Conservation (phyloP, 768 basidiomycete genomes). For the Psilocybe tampanensis region DNA sequence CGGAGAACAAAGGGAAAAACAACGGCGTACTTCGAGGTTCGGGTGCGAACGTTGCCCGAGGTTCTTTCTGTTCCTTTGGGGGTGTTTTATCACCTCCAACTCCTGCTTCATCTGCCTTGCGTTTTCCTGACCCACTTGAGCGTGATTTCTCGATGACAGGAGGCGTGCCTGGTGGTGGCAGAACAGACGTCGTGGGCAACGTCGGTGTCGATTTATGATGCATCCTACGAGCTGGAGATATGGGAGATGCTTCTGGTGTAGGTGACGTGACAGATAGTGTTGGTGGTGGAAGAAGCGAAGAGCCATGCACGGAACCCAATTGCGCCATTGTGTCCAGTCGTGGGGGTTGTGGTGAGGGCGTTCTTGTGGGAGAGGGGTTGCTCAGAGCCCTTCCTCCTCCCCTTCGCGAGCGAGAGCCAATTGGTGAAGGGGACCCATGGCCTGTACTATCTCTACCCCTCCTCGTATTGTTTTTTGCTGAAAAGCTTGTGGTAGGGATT, state of each 20-base stretch:
- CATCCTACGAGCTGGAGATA: slow-evolving; percentile 27
- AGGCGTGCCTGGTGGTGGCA: slow-evolving; percentile 30
- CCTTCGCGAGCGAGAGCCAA: slow-evolving; percentile 17
- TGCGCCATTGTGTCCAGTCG: slow-evolving; percentile 27
- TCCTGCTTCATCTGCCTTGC: slow-evolving; percentile 69
- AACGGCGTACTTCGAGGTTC: slow-evolving; percentile 59
- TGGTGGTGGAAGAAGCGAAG: slow-evolving; percentile 39
- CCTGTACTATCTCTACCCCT: slow-evolving; percentile 19
- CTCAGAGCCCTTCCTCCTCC: slow-evolving; percentile 22
- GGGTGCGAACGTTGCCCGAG: slow-evolving; percentile 62
- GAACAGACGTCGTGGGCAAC: slow-evolving; percentile 29
- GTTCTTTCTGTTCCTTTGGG: slow-evolving; percentile 58
- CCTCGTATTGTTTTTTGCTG: slow-evolving; percentile 17
- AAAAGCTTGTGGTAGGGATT: slow-evolving; percentile 20
- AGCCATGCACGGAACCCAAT: slow-evolving; percentile 24
- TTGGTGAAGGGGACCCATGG: slow-evolving; percentile 7
- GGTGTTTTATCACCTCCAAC: slow-evolving; percentile 62
- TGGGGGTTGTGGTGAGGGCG: slow-evolving; percentile 26
- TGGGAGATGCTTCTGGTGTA: slow-evolving; percentile 43
- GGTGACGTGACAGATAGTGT: slow-evolving; percentile 39
- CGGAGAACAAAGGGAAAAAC: neutral
- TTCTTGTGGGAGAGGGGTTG: slow-evolving; percentile 20
- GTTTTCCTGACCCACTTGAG: slow-evolving; percentile 52
- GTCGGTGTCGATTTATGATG: slow-evolving; percentile 33
- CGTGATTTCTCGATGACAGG: slow-evolving; percentile 35